Conservation (phyloP, 768 basidiomycete species). For the Lactarius hengduanensis region DNA sequence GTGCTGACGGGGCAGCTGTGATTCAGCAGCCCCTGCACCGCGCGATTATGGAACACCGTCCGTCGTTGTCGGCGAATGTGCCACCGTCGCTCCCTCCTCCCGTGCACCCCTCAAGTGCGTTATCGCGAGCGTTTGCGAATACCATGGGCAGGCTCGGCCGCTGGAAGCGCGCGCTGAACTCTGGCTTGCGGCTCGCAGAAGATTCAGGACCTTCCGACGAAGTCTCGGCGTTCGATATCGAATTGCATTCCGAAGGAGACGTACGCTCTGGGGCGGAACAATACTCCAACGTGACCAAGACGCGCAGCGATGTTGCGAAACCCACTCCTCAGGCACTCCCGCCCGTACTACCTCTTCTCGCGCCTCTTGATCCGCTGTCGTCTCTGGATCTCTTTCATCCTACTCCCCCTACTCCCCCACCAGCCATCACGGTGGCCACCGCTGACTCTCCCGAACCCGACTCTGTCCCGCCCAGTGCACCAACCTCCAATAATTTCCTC, state of each 20-base stretch:
- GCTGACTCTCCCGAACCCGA: not conserved
- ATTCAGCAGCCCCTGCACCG: constrained; percentile 60
- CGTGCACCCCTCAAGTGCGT: constrained; percentile 51
- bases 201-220: constrained; percentile 36
- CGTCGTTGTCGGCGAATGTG: constrained; percentile 37
- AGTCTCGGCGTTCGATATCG: constrained; percentile 71
- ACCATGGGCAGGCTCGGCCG: constrained; percentile 81
- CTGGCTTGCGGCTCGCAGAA: constrained; percentile 39
- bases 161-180: constrained; percentile 76
- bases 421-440: not conserved
- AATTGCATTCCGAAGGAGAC: constrained; percentile 58
- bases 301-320: not conserved
- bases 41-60: constrained; percentile 49
- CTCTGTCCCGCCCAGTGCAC: not conserved
- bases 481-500: not conserved
- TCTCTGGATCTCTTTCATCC: constrained; percentile 10
- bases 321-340: constrained; percentile 23
- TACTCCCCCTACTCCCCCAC: constrained; percentile 1
- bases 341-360: constrained; percentile 18
- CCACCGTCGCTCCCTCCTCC: constrained; percentile 48
- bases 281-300: constrained; percentile 57
- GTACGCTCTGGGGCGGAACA: constrained; percentile 64
- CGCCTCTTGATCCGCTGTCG: constrained; percentile 19
- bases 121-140: constrained; percentile 75
- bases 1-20: constrained; percentile 33